Evolutionary conservation across 371 early-diverging fungal genomes (phyloP), one percentile per base, ranked within the genome.

Genomic region (Gilbertella persicaria): DNA sequence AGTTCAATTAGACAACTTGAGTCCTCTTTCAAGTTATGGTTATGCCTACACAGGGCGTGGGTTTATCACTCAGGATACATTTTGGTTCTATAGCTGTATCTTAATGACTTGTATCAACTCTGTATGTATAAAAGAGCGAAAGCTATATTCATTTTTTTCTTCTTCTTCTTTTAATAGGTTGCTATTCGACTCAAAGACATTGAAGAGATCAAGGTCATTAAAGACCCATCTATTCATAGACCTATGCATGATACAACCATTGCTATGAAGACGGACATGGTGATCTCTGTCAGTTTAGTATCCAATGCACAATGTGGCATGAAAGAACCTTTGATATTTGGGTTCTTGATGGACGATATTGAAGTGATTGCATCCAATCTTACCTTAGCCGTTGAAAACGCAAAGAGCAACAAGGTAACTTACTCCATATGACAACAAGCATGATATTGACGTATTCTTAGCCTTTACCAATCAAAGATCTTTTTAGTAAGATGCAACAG

Each of bases 71-170:
- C 71, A 73, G 39, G 61, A 68, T 2, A 66, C 59, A 6, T 58
- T 77, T 21, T 77, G 73, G 71, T 73, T 77, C 30, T 71, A 73
- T 41, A 71, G 73, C 28, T 69, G 67, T 24, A 55, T 72, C 1
- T 33, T 69, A 52, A 59, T 67, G 45, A 57, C 67, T 4, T 75
- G 69, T 23, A 63, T 71, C 8, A 59, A 69, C 23, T 58, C 75
- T 7, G 72, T 73, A 67, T 33, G 66, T 19, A 21, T 3, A 13
- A 21, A 50, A 17, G 24, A 33, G 33, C 8, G 10, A 10, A 33
- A 9, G 13, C 2, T 13, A 13, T 8, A 33, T 33, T 33, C 24
- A 48, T 21, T 44, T 13, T 7, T 24, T 21, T 29, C 23, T n/a
- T 35, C 20, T 23, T 4, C n/a, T 9, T 21, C 8, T 21, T 33